Base-by-base conservation (phyloP, 805 yeast genomes). In the Candida nitratophila region DNA sequence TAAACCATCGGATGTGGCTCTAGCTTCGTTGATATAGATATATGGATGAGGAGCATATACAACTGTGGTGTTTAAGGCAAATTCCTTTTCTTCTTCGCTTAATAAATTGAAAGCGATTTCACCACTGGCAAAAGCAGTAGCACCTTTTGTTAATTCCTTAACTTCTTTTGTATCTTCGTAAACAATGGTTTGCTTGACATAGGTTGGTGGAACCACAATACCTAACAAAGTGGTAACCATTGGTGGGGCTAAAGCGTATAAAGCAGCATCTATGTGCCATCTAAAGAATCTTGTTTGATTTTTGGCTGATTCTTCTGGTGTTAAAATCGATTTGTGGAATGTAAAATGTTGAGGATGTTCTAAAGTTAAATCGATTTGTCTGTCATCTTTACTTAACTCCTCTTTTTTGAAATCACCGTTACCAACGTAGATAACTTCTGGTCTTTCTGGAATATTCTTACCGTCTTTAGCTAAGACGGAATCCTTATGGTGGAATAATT, bases 1-100 rank as follows among this genome's bases (percentile, higher is more conserved):
- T 47, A 88, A 72, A 6, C 96, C 96, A 61, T 87, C 95, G 30
- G 82, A 75, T 10, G 93, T 84, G 35, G 96, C 96, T 47, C 71
- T 76, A 32, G 95, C 87, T 14, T 83, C 79, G 5, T 87, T 77
- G 49, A 88, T 88, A 63, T 75, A 86, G 46, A 88, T 88, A 64
- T 87, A 88, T 37, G 96, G 96, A 61, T 88, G 96, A 34, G 96
- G 96, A 16, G 96, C 95, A 61, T 88, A 88, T 39, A 81, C 86
- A 20, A 88, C 91, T 3, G 79, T 80, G n/a, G 95, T 83, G 57
- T 74, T 72, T 47, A 86, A 70, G 2, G 90, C 96, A 50, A 80
- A 73, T 48, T 83, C 68, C 63, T 87, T 77, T 48, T 87, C 93
- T 57, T 82, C 86, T 5, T 72, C 77, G 9, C 81, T 70, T 43